These are phyloP conservation scores for Ceratobasidium sp. DNA, from an alignment of 1,284 basidiomycete genomes.

Conservation along the genomic window DNA sequence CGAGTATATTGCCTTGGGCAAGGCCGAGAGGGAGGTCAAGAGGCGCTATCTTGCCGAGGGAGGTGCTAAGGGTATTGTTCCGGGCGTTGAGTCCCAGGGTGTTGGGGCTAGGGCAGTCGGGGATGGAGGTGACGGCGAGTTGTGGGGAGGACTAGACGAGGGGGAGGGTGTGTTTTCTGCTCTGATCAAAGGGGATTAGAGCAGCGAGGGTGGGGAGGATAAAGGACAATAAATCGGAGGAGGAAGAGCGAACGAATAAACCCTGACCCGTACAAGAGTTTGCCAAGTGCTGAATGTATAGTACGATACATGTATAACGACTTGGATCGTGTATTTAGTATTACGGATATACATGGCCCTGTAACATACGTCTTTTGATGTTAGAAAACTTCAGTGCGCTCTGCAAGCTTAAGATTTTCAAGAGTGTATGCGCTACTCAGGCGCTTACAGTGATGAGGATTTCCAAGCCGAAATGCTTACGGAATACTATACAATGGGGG, in stretches of 20 bases:
- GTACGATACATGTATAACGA: constrained; percentile 1
- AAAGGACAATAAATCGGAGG: neutral
- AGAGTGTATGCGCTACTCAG: neutral
- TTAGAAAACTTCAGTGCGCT: neutral
- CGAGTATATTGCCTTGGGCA: constrained; percentile 71
- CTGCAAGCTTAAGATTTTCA: neutral
- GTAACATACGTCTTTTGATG: neutral
- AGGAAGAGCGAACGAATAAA: neutral
- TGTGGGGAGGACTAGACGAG: constrained; percentile 49
- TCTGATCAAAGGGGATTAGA: constrained; percentile 49
- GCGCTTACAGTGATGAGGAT: neutral
- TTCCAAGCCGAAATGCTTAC: neutral
- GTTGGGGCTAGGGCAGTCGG: neutral
- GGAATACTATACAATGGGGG: neutral
- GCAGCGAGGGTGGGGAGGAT: neutral
- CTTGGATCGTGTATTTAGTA: neutral
- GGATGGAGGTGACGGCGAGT: constrained; percentile 23
- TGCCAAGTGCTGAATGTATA: constrained; percentile 5
- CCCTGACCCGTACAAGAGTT: neutral
- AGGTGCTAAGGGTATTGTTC: constrained; percentile 29
- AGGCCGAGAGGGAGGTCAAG: constrained; percentile 73
- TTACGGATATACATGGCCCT: neutral
- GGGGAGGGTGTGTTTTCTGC: constrained; percentile 45
- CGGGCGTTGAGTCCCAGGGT: constrained; percentile 16
- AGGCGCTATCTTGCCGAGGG: constrained; percentile 30